phyloP scores from a whole-genome alignment of 2,329 filamentous ascomycete species.

The Aureobasidium namibiae region DNA sequence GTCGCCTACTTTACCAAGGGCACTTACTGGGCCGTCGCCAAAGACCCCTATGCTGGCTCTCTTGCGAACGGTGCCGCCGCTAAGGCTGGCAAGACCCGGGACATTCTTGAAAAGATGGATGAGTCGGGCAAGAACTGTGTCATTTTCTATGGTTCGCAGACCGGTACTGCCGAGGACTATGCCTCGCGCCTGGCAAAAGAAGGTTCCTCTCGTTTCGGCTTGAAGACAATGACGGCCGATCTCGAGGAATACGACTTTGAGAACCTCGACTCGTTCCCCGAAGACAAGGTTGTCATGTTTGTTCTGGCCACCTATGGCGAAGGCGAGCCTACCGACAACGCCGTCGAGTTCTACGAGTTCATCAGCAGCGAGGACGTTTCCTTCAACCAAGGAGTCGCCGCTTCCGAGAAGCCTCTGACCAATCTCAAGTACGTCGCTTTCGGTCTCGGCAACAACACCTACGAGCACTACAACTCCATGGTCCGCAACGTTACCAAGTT shows the following conservation, averaged over 20 bases:
- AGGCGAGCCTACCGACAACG: constrained; percentile 96
- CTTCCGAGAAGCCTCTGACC: constrained; percentile 61
- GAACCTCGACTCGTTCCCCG: constrained; percentile 78
- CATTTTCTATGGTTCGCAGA: constrained; percentile 97
- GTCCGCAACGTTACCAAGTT: constrained; percentile 82
- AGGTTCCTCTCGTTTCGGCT: constrained; percentile 87
- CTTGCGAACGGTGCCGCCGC: constrained; percentile 57
- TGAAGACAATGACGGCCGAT: constrained; percentile 97
- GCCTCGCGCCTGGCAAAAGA: constrained; percentile 94
- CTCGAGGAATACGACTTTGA: constrained; percentile 97
- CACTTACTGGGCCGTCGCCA: constrained; percentile 79
- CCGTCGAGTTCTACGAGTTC: constrained; percentile 98
- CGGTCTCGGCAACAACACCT: constrained; percentile 40
- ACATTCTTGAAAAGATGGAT: constrained; percentile 93
- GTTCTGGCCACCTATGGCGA: constrained; percentile 96
- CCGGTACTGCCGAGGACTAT: constrained; percentile 96
- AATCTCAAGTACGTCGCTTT: constrained; percentile 82
- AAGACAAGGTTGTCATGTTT: constrained; percentile 89
- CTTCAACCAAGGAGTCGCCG: constrained; percentile 62
- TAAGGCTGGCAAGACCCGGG: constrained; percentile 77
- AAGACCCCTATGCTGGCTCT: constrained; percentile 78
- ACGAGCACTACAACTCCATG: constrained; percentile 92
- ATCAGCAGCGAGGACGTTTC: constrained; percentile 70
- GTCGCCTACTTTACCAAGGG: constrained; percentile 97
- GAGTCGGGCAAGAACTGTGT: constrained; percentile 95